phyloP scores from a whole-genome alignment of 2,329 filamentous ascomycete genomes.

The Beauveria varroae region DNA sequence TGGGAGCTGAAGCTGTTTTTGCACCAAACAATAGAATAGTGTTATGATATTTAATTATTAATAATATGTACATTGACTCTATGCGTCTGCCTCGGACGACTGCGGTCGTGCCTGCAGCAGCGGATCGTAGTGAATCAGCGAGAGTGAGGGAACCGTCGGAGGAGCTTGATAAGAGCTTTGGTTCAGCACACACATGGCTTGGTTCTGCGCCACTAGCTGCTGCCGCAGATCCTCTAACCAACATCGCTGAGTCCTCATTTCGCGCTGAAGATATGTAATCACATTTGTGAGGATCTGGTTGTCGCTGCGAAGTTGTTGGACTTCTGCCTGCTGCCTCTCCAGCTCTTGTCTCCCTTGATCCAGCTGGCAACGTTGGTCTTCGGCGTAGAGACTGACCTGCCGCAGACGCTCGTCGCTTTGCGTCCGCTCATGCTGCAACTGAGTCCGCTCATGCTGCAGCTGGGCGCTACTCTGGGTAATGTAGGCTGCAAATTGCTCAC shows the following conservation, averaged over 20 bases:
- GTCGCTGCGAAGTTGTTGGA: too few species aligned
- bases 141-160: background rate
- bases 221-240: background rate
- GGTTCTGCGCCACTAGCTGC: background rate
- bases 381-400: background rate
- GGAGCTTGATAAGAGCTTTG: background rate
- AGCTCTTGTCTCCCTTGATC: background rate
- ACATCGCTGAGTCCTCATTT: background rate
- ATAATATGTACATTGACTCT: too few species aligned
- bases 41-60: too few species aligned
- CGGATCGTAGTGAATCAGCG: background rate
- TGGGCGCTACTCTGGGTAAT: background rate
- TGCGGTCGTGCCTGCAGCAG: background rate
- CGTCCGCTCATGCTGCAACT: background rate
- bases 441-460: background rate
- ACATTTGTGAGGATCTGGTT: background rate
- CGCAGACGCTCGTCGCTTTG: background rate
- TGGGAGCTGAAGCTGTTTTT: too few species aligned
- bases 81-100: too few species aligned
- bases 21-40: too few species aligned
- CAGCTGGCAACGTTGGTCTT: background rate
- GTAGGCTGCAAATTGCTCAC: background rate
- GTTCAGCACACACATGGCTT: background rate
- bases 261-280: background rate
- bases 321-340: background rate